These are phyloP conservation scores for Scutellaria barbata DNA, from an alignment of 257 asterid species.

Conservation along the genomic window DNA sequence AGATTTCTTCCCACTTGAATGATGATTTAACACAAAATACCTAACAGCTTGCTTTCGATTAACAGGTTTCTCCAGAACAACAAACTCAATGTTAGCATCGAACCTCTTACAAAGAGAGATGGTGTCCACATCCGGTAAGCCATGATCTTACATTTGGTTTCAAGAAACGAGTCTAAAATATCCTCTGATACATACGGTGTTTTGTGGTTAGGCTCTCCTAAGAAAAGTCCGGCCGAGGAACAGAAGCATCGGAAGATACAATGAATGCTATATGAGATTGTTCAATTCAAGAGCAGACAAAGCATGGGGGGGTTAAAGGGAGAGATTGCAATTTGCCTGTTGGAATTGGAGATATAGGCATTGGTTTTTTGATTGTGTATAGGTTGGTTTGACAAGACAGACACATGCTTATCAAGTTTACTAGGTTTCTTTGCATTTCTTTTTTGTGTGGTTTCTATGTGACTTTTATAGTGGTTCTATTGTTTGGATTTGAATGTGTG, in stretches of 20 bases:
- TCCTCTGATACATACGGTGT: slow-evolving; percentile 17
- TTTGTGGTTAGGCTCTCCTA: slow-evolving; percentile 44
- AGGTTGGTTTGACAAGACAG: neutral
- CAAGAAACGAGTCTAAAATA: neutral
- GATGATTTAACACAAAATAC: neutral
- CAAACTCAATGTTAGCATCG: slow-evolving; percentile 50
- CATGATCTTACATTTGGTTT: neutral
- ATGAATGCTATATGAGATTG: neutral
- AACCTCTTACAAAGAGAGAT: slow-evolving; percentile 45
- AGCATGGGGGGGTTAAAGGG: neutral
- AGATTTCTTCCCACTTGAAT: neutral
- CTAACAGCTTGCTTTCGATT: slow-evolving; percentile 11
- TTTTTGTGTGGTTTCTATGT: neutral
- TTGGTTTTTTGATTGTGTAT: slow-evolving; percentile 4
- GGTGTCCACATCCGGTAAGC: slow-evolving; percentile 56
- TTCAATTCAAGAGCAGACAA: neutral
- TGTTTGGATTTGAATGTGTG: too few relatives aligned
- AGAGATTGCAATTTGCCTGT: slow-evolving; percentile 26
- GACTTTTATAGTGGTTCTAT: neutral
- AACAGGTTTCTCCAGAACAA: slow-evolving; percentile 76
- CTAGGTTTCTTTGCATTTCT: slow-evolving; percentile 9
- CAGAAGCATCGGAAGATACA: neutral
- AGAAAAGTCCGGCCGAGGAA: slow-evolving; percentile 30
- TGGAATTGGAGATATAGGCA: slow-evolving; percentile 14
- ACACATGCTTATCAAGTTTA: neutral